Evolutionary conservation across 192 early-diverging fungal species (phyloP).

Genomic region (Funneliformis mosseae): DNA sequence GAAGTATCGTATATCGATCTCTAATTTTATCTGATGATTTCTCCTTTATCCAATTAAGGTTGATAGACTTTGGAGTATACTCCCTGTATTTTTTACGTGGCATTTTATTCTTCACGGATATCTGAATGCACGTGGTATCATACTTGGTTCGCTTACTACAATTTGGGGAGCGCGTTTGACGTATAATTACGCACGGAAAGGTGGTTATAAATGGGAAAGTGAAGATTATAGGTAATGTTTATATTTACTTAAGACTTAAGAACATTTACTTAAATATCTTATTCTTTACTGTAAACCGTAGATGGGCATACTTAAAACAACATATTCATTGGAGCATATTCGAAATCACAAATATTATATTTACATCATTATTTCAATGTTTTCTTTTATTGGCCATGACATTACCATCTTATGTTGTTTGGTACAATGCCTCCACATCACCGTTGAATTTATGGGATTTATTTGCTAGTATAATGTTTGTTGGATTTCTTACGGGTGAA

Average conservation of each 20-base stretch:
- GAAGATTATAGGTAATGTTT: conserved; percentile 82
- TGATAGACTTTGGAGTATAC: conserved; percentile 79
- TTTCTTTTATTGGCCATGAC: conserved; percentile 64
- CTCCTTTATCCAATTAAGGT: neutral
- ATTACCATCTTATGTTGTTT: conserved; percentile 52
- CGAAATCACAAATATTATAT: conserved; percentile 67
- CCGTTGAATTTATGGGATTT: conserved; percentile 52
- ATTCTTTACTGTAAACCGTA: neutral
- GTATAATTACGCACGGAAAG: conserved; percentile 78
- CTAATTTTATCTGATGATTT: neutral
- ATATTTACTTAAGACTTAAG: neutral
- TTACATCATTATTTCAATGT: conserved; percentile 77
- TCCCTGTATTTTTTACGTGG: conserved; percentile 63
- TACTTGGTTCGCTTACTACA: conserved; percentile 51
- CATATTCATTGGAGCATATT: conserved; percentile 48
- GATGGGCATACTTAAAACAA: conserved; percentile 14
- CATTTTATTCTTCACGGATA: conserved; percentile 57
- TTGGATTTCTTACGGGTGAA: conserved; percentile 60
- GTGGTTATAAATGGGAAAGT: conserved; percentile 64
- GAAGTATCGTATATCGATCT: no score
- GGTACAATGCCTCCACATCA: conserved; percentile 17
- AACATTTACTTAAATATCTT: neutral
- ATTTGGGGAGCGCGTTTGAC: conserved; percentile 78
- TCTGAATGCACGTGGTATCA: conserved; percentile 29
- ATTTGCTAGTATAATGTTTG: conserved; percentile 45